Base-by-base conservation (phyloP, 768 basidiomycete species). In the Macrocybe gigantea region DNA sequence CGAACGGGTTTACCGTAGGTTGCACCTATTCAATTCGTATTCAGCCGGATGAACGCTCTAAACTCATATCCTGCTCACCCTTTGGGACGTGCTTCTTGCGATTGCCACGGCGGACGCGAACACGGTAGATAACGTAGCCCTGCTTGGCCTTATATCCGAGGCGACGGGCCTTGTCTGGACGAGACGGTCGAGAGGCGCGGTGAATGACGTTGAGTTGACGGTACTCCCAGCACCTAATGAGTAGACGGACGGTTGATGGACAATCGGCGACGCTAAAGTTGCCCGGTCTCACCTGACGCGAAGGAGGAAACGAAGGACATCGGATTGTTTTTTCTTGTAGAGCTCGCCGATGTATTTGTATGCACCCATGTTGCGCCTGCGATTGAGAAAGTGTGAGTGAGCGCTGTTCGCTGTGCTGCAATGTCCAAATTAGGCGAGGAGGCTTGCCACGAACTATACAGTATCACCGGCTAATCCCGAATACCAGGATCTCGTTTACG, bases 131-230 rank as follows among this genome's bases (percentile, higher is more conserved):
- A 56, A 98, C 87, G 66, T 93, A 99, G 60, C 96, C 96, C 73
- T 99, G 96, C 82, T 99, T 99, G 67, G 96, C 93, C 78, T 97
- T 99, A 85, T 98, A 99, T 42, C 96, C 96, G 53, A 99, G 77
- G 56, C 94, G 86, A 66, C 96, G 89, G 54, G 96, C 96, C 79
- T 97, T 99, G 78, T 99, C 96, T 47, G 96, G 96, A 64, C 96
- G 89, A 41, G 95, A 97, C 41, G 96, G 95, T 53, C 95, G 90
- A 55, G 94, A 93, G 40, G 94, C 95, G 60, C 96, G 89, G 77
- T 98, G 95, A 65, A 97, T 90, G 57, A 99, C 93, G 60, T 96
- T 93, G 62, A 98, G 74, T 69, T 99, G 96, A 57, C 96, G 89
- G 76, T 93, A 96, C 65, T 97, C 94, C 94, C 94, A 96, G 82